Evolutionary conservation across 2,329 filamentous ascomycete species (phyloP), one percentile per base, ranked within the genome.

Genomic region (Ceratocystiopsis sp.): DNA sequence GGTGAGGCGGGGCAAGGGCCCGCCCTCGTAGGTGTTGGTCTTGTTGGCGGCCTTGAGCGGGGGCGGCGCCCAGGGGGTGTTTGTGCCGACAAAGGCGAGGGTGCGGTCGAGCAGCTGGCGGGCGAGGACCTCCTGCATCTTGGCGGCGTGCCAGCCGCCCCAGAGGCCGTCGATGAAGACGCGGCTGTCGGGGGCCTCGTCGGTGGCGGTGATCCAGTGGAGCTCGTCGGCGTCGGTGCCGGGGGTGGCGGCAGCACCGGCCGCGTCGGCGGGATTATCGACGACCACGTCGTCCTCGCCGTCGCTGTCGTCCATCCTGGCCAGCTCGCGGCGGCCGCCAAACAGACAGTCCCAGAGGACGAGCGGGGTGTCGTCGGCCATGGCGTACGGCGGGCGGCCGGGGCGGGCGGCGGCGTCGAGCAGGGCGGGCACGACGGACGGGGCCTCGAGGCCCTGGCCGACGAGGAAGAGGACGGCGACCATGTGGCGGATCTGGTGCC

Each of bases 401-500:
- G 87, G 84, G 52, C 78, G 79, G 49, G 70, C 71, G 25, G 65
- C 54, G 10, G 83, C 66, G 56, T 96, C 82, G 21, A 98, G 70
- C 37, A 98, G 67, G 19, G 79, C 68, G 42, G 75, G 68, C 37
- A 96, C 68, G 14, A 96, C 62, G 0, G 71, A 71, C 0, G 87
- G 81, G 25, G 67, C 57, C 59, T 98, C 91, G 15, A 93, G 72
- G 0, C 85, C 78, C 62, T 98, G 91, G 25, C 84, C 91, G 10
- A 96, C 78, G 12, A 91, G 67, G 65, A 98, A 96, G n/a, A 98
- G 66, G 8, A 96, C 68, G 15, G 80, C 75, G n/a, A 93, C 78
- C 75, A 98, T 87, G 64, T 89, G 84, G 19, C 91, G 78, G 51
- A 98, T 93, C 63, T 98, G 91, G 62, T 98, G 91, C 91, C 91